These are phyloP conservation scores for Coleophoma crateriformis DNA, from an alignment of 2,329 filamentous ascomycete genomes.

Conservation along the genomic window DNA sequence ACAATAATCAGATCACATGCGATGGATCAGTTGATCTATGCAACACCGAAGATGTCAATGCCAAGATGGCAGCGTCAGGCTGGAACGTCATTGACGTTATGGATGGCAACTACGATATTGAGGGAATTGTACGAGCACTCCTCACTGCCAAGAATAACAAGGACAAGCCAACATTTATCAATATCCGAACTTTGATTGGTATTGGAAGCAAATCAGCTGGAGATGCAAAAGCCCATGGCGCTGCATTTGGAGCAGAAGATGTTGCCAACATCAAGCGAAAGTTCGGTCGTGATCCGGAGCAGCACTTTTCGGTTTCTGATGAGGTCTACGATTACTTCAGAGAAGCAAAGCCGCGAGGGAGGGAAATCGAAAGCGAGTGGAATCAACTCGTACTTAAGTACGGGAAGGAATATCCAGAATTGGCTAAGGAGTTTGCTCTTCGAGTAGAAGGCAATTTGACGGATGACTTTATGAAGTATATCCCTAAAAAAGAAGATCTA, in stretches of 20 bases:
- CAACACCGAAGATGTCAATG: constrained; percentile 42
- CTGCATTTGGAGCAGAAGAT: constrained; percentile 12
- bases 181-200: constrained; percentile 42
- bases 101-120: constrained; percentile 38
- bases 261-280: constrained; percentile 28
- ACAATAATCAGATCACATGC: constrained; percentile 46
- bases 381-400: constrained; percentile 36
- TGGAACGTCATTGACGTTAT: constrained; percentile 42
- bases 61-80: constrained; percentile 41
- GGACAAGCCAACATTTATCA: constrained; percentile 45
- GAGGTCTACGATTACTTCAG: constrained; percentile 45
- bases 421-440: constrained; percentile 40
- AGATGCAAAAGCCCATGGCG: constrained; percentile 23
- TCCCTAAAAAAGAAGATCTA: constrained; percentile 37
- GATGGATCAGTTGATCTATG: constrained; percentile 40
- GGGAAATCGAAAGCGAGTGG: constrained; percentile 42
- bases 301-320: constrained; percentile 31
- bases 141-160: constrained; percentile 30
- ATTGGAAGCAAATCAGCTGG: constrained; percentile 29
- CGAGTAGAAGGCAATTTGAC: constrained; percentile 42
- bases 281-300: constrained; percentile 32
- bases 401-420: constrained; percentile 38
- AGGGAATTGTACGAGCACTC: constrained; percentile 35
- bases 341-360: constrained; percentile 36
- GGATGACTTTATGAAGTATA: constrained; percentile 40